A percentile compares a stretch with the other conserved stretches of the same genome.
Conservation (phyloP, 805 yeast species). For the Scheffersomyces ergatensis region DNA sequence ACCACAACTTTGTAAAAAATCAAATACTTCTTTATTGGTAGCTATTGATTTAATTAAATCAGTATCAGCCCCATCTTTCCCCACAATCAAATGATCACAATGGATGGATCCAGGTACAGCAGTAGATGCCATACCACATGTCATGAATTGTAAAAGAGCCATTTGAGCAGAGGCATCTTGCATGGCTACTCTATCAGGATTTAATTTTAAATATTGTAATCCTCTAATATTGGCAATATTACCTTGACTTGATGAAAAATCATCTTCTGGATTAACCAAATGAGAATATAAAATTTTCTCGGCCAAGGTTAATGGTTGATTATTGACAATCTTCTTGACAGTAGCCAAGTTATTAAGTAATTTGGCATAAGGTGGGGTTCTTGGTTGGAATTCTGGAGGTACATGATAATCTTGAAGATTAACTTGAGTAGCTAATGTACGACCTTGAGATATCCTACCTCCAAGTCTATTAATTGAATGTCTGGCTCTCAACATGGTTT, state of each 20-base stretch:
- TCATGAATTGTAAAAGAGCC: constrained; percentile 98
- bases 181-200: constrained; percentile 98
- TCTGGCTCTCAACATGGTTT: constrained; percentile 8
- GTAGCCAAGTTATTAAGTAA: constrained; percentile 59
- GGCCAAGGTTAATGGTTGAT: constrained; percentile 83
- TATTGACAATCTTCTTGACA: constrained; percentile 64
- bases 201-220: constrained; percentile 81
- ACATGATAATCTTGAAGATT: constrained; percentile 28
- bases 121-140: constrained; percentile 84
- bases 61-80: constrained; percentile 84
- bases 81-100: constrained; percentile 97
- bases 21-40: constrained; percentile 92
- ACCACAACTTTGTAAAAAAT: constrained; percentile 89
- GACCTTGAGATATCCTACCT: background rate
- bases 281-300: constrained; percentile 95
- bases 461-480: background rate
- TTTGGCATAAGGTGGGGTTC: constrained; percentile 88
- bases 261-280: constrained; percentile 81
- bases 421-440: constrained; percentile 29
- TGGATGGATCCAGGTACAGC: constrained; percentile 95
- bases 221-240: constrained; percentile 69
- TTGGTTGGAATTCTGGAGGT: constrained; percentile 60
- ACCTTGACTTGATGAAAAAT: constrained; percentile 51
- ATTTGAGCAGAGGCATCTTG: constrained; percentile 99
- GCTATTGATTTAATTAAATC: constrained; percentile 81